Conservation (phyloP, 257 asterid species). For the Euphrasia confusa region DNA sequence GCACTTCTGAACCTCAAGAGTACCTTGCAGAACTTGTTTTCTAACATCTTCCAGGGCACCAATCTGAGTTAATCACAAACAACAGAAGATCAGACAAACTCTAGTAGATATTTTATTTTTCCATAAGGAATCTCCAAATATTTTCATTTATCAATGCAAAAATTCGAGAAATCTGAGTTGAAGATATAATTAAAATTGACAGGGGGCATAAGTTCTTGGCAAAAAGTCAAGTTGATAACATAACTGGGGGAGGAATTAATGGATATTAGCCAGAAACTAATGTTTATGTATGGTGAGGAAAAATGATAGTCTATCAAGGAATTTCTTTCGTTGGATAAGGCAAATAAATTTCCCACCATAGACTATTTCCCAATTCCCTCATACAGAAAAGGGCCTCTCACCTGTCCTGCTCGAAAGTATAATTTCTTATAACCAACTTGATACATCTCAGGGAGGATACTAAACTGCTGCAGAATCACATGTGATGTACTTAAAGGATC, state of each 20-base stretch:
- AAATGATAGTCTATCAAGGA: background rate
- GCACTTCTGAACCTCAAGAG: conserved; percentile 39
- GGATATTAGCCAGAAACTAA: too few species aligned
- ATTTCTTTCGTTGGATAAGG: background rate
- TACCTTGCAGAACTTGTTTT: conserved; percentile 37
- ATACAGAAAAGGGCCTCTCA: conserved; percentile 11
- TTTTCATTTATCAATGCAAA: background rate
- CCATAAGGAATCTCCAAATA: conserved; percentile 7
- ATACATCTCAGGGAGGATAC: conserved; percentile 44
- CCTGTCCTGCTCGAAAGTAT: conserved; percentile 47
- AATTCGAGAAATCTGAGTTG: background rate
- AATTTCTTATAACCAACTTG: conserved; percentile 44
- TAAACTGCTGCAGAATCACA: conserved; percentile 43
- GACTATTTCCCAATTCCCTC: background rate
- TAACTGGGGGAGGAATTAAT: too few species aligned
- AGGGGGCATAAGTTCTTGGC: too few species aligned
- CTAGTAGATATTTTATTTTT: conserved; percentile 12
- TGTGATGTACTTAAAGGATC: conserved; percentile 54
- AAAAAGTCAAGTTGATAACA: too few species aligned
- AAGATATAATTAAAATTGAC: conserved; percentile 3
- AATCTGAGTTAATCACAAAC: conserved; percentile 30
- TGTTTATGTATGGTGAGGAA: background rate
- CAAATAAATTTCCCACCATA: too few species aligned
- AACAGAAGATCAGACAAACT: conserved; percentile 17
- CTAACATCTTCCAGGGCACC: conserved; percentile 37